Conservation (phyloP, 2,329 filamentous ascomycete species). For the Setomelanomma holmii region DNA sequence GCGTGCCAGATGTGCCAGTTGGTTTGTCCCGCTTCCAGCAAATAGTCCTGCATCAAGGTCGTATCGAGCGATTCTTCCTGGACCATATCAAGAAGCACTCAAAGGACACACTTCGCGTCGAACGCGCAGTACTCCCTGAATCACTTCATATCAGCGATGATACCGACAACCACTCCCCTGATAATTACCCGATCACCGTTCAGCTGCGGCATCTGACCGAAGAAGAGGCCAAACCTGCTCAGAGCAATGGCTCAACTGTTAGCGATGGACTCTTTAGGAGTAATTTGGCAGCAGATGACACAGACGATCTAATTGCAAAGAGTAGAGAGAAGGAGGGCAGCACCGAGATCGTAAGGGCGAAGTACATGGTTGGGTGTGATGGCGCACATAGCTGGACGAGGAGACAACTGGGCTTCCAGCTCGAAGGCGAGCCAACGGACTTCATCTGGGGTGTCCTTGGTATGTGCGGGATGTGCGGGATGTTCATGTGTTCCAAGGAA, state of each 20-base stretch:
- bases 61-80: conserved; percentile 72
- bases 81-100: conserved; percentile 65
- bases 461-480: conserved; percentile 4
- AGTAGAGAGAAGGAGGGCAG: conserved; percentile 46
- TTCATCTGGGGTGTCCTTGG: conserved; percentile 62
- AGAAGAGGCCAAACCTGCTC: conserved; percentile 62
- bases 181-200: conserved; percentile 67
- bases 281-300: conserved; percentile 65
- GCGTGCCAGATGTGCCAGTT: conserved; percentile 68
- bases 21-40: conserved; percentile 70
- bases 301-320: conserved; percentile 58
- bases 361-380: conserved; percentile 73
- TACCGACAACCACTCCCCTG: conserved; percentile 53
- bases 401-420: conserved; percentile 62
- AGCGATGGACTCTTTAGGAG: conserved; percentile 66
- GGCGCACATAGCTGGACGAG: conserved; percentile 73
- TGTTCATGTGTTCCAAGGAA: not conserved
- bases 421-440: conserved; percentile 64
- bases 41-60: conserved; percentile 73
- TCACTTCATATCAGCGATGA: conserved; percentile 62
- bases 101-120: conserved; percentile 59
- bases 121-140: conserved; percentile 66
- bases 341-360: conserved; percentile 59
- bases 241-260: conserved; percentile 45
- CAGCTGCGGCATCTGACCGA: conserved; percentile 64